Evolutionary conservation across 148 eudicot genomes (phyloP), one percentile per base, ranked within the genome.

Genomic region (Spergularia bocconei): DNA sequence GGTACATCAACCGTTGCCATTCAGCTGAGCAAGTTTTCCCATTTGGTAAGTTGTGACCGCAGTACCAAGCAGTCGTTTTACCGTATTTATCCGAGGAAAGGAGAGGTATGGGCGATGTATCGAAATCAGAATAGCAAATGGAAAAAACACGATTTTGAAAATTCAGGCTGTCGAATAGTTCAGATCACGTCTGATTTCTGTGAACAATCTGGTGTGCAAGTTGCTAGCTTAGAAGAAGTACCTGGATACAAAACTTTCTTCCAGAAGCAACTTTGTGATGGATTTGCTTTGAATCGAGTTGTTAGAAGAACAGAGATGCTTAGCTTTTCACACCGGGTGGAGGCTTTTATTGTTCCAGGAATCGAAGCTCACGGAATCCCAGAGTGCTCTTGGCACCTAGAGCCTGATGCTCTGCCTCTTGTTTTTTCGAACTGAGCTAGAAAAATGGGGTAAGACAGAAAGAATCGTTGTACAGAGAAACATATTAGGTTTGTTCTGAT

Each of bases 101-200:
- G 87, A 29, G 87, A 88, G 87, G 29, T 88, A 63, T 88, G 90
- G 92, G 92, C 90, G 3, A 77, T 88, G 83, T 86, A 86, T 59
- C 79, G 69, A 65, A 78, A 85, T 29, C 85, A 89, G 92, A 84
- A 73, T 44, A 74, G 73, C 16, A 80, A 60, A 64, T 80, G 79
- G 83, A 76, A 76, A 69, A 52, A 66, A 76, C 57, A 60, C 10
- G 65, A 80, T 33, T 72, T 71, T 52, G 14, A 52, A 25, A 13
- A 48, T 23, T 72, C 36, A 33, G 57, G 62, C 33, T 80, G 56
- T 72, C 83, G 56, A 36, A 72, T 80, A 36, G 83, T 80, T 76
- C 77, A 76, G 79, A 76, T 80, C 39, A 65, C 69, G 23, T 71
- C 74, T 16, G 80, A 80, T 76, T 80, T 80, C 55, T 66, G 55